Conservation (phyloP, 2,329 filamentous ascomycete genomes). For the Amphichorda felina region DNA sequence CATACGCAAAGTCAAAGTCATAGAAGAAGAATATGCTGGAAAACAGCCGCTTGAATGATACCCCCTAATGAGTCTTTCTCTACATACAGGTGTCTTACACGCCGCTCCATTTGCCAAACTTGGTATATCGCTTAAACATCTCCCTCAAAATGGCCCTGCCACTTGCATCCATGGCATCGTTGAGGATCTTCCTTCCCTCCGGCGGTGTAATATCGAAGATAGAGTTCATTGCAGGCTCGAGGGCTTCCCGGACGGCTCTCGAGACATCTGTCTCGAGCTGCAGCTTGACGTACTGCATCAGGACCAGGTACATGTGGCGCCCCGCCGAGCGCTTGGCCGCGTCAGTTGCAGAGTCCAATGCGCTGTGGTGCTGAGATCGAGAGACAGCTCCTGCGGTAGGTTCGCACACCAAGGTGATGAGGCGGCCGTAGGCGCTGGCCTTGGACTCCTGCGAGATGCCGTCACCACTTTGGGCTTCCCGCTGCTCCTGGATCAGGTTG, state of each 20-base stretch:
- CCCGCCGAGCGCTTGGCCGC: slow-evolving; percentile 49
- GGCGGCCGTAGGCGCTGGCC: slow-evolving; percentile 39
- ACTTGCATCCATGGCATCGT: slow-evolving; percentile 46
- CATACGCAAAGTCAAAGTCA: slow-evolving; percentile 21
- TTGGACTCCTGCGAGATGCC: slow-evolving; percentile 25
- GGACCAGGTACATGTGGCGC: slow-evolving; percentile 47
- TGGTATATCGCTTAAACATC: slow-evolving; percentile 46
- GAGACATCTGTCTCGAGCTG: slow-evolving; percentile 44
- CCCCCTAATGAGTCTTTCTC: not conserved
- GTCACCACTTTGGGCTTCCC: slow-evolving; percentile 3
- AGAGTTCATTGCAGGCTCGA: slow-evolving; percentile 46
- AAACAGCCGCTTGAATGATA: not conserved
- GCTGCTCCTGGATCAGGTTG: slow-evolving; percentile 30
- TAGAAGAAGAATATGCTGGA: not conserved
- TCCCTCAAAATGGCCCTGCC: slow-evolving; percentile 46
- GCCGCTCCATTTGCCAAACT: slow-evolving; percentile 53
- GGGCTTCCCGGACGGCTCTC: slow-evolving; percentile 36
- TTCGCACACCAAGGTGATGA: slow-evolving; percentile 48
- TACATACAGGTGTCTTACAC: slow-evolving; percentile 21
- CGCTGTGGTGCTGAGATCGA: slow-evolving; percentile 26
- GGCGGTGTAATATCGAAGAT: slow-evolving; percentile 46
- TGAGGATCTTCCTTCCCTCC: slow-evolving; percentile 42
- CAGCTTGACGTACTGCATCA: slow-evolving; percentile 48
- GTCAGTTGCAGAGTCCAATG: slow-evolving; percentile 47
- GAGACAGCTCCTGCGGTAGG: slow-evolving; percentile 44